phyloP scores from a whole-genome alignment of 2,329 filamentous ascomycete genomes.

The Colletotrichum tanaceti region DNA sequence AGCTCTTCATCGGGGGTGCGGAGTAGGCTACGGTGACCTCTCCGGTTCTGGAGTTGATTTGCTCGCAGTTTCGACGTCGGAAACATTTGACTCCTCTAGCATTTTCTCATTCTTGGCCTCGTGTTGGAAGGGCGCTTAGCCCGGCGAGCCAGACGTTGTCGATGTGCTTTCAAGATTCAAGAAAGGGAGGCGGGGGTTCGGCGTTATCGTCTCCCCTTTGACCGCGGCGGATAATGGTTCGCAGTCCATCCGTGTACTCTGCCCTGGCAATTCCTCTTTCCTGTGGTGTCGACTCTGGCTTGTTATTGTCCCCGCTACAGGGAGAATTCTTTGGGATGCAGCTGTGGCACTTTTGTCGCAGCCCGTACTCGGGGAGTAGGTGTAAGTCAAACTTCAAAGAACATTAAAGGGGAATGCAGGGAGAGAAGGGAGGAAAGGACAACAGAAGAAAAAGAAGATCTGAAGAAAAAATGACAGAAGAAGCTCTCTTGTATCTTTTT shows the following conservation, averaged over 20 bases:
- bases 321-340: not conserved
- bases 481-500: not conserved
- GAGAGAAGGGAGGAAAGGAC: accelerated
- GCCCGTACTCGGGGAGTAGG: not conserved
- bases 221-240: not conserved
- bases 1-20: too few species aligned
- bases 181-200: too few species aligned
- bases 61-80: not conserved
- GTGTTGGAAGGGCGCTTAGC: not conserved
- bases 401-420: not conserved
- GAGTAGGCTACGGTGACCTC: too few species aligned
- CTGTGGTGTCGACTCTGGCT: not conserved
- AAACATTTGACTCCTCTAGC: not conserved
- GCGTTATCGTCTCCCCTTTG: not conserved
- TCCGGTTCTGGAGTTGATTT: not conserved
- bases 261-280: not conserved
- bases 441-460: too few species aligned
- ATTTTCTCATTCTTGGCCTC: not conserved
- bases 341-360: not conserved
- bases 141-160: not conserved
- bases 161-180: not conserved
- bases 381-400: not conserved
- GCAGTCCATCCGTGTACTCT: not conserved
- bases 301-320: not conserved
- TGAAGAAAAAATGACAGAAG: too few species aligned